A percentile compares a stretch with the other conserved stretches of the same genome.
Conservation (phyloP, 352 stramenopile genomes). For the Pythium rishiriense region DNA sequence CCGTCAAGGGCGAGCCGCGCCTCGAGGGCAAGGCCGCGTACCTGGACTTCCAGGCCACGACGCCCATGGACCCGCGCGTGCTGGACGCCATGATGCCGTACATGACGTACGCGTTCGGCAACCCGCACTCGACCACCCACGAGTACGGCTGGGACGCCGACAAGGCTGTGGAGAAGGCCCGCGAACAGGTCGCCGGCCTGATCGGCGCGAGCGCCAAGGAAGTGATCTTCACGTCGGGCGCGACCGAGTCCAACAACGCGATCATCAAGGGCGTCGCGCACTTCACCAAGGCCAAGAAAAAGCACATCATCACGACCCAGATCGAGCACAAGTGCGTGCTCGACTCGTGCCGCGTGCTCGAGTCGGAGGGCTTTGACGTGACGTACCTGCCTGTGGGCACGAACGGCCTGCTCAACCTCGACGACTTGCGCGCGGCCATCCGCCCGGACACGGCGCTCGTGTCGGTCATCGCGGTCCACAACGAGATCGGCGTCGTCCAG, state of each 20-base stretch:
- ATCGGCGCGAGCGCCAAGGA: conserved; percentile 97
- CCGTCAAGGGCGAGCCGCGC: conserved; percentile 67
- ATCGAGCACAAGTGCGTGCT: conserved; percentile 98
- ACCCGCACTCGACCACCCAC: conserved; percentile 99
- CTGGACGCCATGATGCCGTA: conserved; percentile 98
- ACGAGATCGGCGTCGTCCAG: conserved; percentile 99
- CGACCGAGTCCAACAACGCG: conserved; percentile 99
- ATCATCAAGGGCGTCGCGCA: conserved; percentile 97
- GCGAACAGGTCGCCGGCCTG: conserved; percentile 88
- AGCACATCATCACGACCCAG: conserved; percentile 99
- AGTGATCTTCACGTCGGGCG: conserved; percentile 99
- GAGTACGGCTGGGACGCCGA: conserved; percentile 98
- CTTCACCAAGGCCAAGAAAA: conserved; percentile 96
- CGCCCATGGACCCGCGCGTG: conserved; percentile 97
- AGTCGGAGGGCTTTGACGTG: conserved; percentile 97
- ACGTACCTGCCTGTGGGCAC: conserved; percentile 94
- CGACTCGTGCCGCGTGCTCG: conserved; percentile 96
- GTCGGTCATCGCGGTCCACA: conserved; percentile 99
- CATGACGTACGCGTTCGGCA: conserved; percentile 96
- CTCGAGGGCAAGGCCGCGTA: conserved; percentile 88
- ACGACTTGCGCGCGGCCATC: conserved; percentile 94
- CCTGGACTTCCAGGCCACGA: conserved; percentile 97
- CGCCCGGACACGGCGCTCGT: conserved; percentile 95
- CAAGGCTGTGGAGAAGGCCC: conserved; percentile 92
- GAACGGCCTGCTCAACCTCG: conserved; percentile 96